Conservation (phyloP, 73 alveolate species). For the Effrenium voratum region DNA sequence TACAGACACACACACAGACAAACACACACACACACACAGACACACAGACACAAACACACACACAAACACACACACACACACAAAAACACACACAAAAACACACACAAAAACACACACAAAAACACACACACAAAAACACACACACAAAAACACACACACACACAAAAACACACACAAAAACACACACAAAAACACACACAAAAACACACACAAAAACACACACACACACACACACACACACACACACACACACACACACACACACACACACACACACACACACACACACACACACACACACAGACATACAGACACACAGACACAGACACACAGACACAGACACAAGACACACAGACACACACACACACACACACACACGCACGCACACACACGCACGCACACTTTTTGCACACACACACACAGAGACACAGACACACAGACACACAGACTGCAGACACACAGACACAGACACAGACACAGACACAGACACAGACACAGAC, state of each 20-base stretch:
- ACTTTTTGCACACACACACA: not conserved
- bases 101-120: no score
- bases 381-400: not conserved
- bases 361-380: not conserved
- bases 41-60: no score
- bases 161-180: no score
- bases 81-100: no score
- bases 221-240: no score
- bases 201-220: no score
- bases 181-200: no score
- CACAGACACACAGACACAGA: slow-evolving; percentile 15
- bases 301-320: not conserved
- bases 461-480: not conserved
- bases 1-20: no score
- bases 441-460: slow-evolving; percentile 14
- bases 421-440: slow-evolving; percentile 16
- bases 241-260: not conserved
- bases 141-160: no score
- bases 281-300: slow-evolving; percentile 36
- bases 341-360: not conserved
- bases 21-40: no score
- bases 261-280: slow-evolving; percentile 26
- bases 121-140: no score
- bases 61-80: no score
- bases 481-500: slow-evolving; percentile 2